Evolutionary conservation across 2,329 filamentous ascomycete species (phyloP).

Genomic region (Fusarium subglutinans): DNA sequence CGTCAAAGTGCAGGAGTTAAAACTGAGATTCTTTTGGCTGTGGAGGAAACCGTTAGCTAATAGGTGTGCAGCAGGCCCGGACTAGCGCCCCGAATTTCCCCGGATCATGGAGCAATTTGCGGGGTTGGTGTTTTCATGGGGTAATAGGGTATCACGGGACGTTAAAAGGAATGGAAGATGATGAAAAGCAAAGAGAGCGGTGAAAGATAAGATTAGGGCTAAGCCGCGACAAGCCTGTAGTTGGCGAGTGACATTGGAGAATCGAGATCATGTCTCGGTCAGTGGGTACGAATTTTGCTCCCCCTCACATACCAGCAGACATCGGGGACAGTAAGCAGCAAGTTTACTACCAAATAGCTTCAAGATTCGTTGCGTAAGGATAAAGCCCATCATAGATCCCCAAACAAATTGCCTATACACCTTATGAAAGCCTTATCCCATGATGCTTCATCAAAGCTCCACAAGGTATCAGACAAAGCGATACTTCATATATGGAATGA

Average conservation of each 20-base stretch:
- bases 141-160: conserved; percentile 19
- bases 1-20: conserved; percentile 1
- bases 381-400: too few relatives aligned
- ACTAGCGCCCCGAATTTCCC: conserved; percentile 27
- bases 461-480: background rate
- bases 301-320: background rate
- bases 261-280: background rate
- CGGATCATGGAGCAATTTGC: conserved; percentile 24
- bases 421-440: too few relatives aligned
- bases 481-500: background rate
- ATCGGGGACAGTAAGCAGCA: accelerated
- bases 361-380: accelerated
- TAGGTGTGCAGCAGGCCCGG: conserved; percentile 16
- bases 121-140: conserved; percentile 31
- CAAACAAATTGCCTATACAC: background rate
- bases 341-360: accelerated
- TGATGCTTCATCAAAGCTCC: background rate
- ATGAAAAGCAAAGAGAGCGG: background rate
- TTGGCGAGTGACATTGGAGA: background rate
- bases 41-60: conserved; percentile 32
- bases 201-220: background rate
- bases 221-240: background rate
- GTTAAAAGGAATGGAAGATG: background rate
- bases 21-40: background rate
- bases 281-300: too few relatives aligned